Percentiles rank a stretch among this genome's conserved stretches.
phyloP scores from a whole-genome alignment of 2,329 filamentous ascomycete species.

The Fusarium keratoplasticum region DNA sequence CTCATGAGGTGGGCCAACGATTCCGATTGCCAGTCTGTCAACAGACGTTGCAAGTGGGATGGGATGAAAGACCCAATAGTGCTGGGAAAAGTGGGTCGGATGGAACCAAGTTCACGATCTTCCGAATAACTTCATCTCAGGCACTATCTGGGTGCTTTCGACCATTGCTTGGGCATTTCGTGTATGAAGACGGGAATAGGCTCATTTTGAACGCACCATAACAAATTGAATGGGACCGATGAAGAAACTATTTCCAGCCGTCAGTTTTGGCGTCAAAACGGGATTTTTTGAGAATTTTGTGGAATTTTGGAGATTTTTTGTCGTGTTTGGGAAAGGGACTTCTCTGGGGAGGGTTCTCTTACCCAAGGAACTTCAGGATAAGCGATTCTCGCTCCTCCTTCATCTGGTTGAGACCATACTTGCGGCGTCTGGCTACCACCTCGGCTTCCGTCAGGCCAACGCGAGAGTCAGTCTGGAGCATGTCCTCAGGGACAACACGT shows the following conservation, averaged over 20 bases:
- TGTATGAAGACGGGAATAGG: neutral
- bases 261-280: neutral
- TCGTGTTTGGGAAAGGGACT: too few relatives aligned
- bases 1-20: neutral
- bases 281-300: neutral
- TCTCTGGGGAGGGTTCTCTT: too few relatives aligned
- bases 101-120: neutral
- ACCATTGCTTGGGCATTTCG: neutral
- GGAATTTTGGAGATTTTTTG: neutral
- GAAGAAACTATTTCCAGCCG: slow-evolving; percentile 68
- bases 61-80: neutral
- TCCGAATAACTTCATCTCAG: neutral
- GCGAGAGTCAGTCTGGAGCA: slow-evolving; percentile 80
- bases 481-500: slow-evolving; percentile 76
- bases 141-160: neutral
- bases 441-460: slow-evolving; percentile 79
- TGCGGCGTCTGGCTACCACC: slow-evolving; percentile 72
- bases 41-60: neutral
- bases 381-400: slow-evolving; percentile 88
- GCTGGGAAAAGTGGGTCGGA: neutral
- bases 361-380: slow-evolving; percentile 76
- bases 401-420: slow-evolving; percentile 89
- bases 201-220: slow-evolving; percentile 70
- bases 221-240: slow-evolving; percentile 92
- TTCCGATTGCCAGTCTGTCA: neutral